phyloP scores from a whole-genome alignment of 208 protist species.

The Leptomonas pyrrhocoris region DNA sequence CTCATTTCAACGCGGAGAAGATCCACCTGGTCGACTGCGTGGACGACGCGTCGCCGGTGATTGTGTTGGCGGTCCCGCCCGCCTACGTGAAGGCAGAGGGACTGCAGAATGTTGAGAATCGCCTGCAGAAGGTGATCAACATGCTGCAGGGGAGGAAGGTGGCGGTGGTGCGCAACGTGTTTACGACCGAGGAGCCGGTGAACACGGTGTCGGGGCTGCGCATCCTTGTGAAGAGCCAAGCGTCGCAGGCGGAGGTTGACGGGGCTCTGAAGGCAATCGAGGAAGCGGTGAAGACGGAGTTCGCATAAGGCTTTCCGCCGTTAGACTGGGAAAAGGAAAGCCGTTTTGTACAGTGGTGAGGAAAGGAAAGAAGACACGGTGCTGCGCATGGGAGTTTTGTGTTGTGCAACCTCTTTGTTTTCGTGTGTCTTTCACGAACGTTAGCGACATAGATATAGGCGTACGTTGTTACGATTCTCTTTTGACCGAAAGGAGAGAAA shows the following conservation, averaged over 20 bases:
- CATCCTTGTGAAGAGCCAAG: slow-evolving; percentile 66
- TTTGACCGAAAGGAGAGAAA: too few relatives aligned
- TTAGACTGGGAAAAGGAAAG: neutral
- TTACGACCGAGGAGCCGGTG: slow-evolving; percentile 62
- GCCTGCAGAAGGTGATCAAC: slow-evolving; percentile 70
- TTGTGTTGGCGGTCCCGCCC: slow-evolving; percentile 55
- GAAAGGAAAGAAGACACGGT: slow-evolving; percentile 7
- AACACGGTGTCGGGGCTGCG: slow-evolving; percentile 63
- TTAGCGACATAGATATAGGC: too few relatives aligned
- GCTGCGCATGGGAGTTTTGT: too few relatives aligned
- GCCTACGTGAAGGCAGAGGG: slow-evolving; percentile 46
- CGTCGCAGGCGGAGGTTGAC: slow-evolving; percentile 58
- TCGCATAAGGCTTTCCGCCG: slow-evolving; percentile 37
- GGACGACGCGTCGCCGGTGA: slow-evolving; percentile 71
- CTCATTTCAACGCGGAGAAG: slow-evolving; percentile 58
- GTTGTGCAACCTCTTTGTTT: too few relatives aligned
- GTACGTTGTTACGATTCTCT: too few relatives aligned
- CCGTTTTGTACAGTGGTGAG: neutral
- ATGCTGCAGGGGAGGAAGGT: slow-evolving; percentile 52
- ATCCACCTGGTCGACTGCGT: slow-evolving; percentile 61
- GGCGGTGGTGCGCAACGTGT: slow-evolving; percentile 73
- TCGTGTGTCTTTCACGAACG: too few relatives aligned
- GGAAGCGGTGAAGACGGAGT: slow-evolving; percentile 60
- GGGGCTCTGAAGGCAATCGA: slow-evolving; percentile 47
- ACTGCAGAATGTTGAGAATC: slow-evolving; percentile 49